phyloP scores from a whole-genome alignment of 352 stramenopile genomes.

The Globisporangium nunn region DNA sequence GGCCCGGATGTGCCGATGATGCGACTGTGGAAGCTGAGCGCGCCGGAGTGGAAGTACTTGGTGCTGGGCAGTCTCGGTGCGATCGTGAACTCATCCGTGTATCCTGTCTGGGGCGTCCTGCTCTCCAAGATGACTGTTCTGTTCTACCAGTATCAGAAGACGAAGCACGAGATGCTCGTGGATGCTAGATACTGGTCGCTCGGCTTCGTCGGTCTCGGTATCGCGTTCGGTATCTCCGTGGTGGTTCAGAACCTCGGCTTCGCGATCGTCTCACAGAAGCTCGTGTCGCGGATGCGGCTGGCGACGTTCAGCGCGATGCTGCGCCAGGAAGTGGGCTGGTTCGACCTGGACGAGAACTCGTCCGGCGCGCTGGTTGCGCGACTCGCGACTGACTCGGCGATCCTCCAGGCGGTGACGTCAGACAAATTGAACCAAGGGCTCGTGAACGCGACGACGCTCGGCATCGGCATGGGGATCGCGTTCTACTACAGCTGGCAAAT shows the following conservation, averaged over 20 bases:
- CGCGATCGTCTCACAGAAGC: conserved; percentile 29
- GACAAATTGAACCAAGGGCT: conserved; percentile 56
- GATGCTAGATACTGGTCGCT: conserved; percentile 25
- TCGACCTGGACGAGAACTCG: conserved; percentile 56
- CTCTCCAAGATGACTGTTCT: conserved; percentile 40
- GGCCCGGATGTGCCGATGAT: conserved; percentile 4
- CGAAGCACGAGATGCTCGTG: conserved; percentile 31
- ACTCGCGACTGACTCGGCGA: conserved; percentile 62
- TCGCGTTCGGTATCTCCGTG: conserved; percentile 32
- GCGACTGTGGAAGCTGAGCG: conserved; percentile 39
- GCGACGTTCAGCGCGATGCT: conserved; percentile 50
- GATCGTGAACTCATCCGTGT: conserved; percentile 32
- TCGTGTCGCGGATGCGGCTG: conserved; percentile 39
- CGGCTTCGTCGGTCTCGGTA: conserved; percentile 24
- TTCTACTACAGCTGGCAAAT: conserved; percentile 63
- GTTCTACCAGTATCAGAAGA: conserved; percentile 31
- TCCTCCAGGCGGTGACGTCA: conserved; percentile 70
- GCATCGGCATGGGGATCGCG: conserved; percentile 30
- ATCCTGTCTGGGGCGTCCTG: conserved; percentile 44
- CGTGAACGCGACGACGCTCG: conserved; percentile 47
- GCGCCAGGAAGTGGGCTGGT: conserved; percentile 69
- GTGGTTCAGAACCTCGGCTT: conserved; percentile 49
- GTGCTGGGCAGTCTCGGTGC: conserved; percentile 24
- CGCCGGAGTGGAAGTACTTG: conserved; percentile 34
- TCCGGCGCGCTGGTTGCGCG: conserved; percentile 53